Percentiles rank a stretch among this genome's conserved stretches.
Evolutionary conservation across 1,284 basidiomycete genomes (phyloP).

Genomic region (Sporisorium reilianum): DNA sequence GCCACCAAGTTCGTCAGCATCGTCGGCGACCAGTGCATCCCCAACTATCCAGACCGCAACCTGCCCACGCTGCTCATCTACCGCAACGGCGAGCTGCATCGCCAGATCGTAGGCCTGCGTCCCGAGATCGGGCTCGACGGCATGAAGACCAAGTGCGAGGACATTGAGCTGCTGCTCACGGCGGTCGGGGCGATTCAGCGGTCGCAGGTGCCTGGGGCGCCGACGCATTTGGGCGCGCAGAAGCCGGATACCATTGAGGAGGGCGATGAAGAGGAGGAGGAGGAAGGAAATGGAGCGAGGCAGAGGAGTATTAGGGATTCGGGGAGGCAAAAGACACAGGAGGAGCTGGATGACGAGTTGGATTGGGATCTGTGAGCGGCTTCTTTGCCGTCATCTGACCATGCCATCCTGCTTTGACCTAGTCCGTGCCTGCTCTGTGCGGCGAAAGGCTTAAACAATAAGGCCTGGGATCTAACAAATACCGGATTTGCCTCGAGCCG

Average conservation of each 20-base stretch:
- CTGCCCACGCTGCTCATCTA: slow-evolving; percentile 94
- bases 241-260: slow-evolving; percentile 29
- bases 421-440: not conserved
- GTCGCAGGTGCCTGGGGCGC: slow-evolving; percentile 45
- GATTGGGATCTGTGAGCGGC: slow-evolving; percentile 63
- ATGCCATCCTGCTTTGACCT: not conserved
- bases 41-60: slow-evolving; percentile 91
- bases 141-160: slow-evolving; percentile 82
- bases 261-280: slow-evolving; percentile 38
- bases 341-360: slow-evolving; percentile 65
- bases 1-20: slow-evolving; percentile 96
- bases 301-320: slow-evolving; percentile 32
- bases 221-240: slow-evolving; percentile 24
- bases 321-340: slow-evolving; percentile 51
- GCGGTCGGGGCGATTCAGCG: slow-evolving; percentile 64
- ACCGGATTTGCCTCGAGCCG: too few relatives aligned
- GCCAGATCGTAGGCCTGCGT: slow-evolving; percentile 81
- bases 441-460: too few relatives aligned
- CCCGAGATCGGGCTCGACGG: slow-evolving; percentile 76
- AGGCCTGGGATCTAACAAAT: too few relatives aligned
- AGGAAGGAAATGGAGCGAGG: slow-evolving; percentile 6
- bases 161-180: slow-evolving; percentile 65
- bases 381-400: not conserved
- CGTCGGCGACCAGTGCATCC: slow-evolving; percentile 91
- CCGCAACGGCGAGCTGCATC: slow-evolving; percentile 86